Base-by-base conservation (phyloP, 2,329 filamentous ascomycete genomes). In the Ophiostoma ips region DNA sequence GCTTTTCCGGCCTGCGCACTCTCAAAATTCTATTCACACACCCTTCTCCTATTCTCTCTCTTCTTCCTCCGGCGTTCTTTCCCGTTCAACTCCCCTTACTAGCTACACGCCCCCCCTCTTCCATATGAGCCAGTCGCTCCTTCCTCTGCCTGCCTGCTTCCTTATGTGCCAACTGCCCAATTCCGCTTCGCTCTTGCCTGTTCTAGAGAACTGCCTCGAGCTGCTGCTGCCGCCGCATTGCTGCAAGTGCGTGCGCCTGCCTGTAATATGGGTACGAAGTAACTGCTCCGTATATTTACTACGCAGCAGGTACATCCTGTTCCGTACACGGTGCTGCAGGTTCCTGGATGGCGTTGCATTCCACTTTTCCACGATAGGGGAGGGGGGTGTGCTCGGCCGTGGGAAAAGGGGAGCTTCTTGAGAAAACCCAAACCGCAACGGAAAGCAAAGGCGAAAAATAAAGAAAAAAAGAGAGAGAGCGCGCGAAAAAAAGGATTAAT, bases 201-300 rank as follows among this genome's bases (percentile, higher is more conserved):
- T 8, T 28, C 24, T 28, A 28, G 5, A 8, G 24, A 8, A 28
- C 24, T n/a, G 8, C 24, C 24, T 28, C 24, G 24, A 28, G 24
- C n/a, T 50, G 49, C 53, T 49, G 43, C 34, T 24, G 43, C 40
- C 35, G 47, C 45, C 12, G 28, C 6, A 44, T 35, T 48, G 50
- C 52, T 55, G 50, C 52, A 55, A 52, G 46, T 48, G 46, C 46
- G 31, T n/a, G n/a, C n/a, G n/a, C n/a, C n/a, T n/a, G n/a, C n/a
- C n/a, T n/a, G n/a, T n/a, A n/a, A n/a, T n/a, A n/a, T 31, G 30
- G 6, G 16, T 16, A 44, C 48, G 18, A 43, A 35, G 49, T n/a
- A n/a, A n/a, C n/a, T n/a, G n/a, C n/a, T n/a, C n/a, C n/a, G 10
- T 46, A 18, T n/a, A 8, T 13, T 15, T 21, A 30, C 40, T 34